Percentiles rank a stretch among this genome's conserved stretches.
These are phyloP conservation scores for Rubroboletus satanas DNA, from an alignment of 768 basidiomycete genomes.

Conservation along the genomic window DNA sequence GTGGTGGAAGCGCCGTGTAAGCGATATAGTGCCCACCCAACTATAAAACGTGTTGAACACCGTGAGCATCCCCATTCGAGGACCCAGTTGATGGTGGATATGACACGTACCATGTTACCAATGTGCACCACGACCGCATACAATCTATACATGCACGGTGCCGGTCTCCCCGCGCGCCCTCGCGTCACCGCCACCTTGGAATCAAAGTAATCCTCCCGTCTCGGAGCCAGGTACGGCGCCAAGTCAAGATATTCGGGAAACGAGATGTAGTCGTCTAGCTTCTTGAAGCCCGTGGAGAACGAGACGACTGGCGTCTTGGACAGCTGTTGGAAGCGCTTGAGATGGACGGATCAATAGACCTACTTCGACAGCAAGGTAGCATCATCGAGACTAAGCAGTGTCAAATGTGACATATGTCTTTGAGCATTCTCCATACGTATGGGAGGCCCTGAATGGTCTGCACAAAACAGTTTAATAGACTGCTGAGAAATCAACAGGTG, in stretches of 20 bases:
- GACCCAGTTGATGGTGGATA: background rate
- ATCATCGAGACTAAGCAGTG: too few relatives aligned
- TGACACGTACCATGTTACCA: conserved; percentile 70
- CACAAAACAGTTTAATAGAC: too few relatives aligned
- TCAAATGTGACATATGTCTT: too few relatives aligned
- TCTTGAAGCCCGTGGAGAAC: conserved; percentile 74
- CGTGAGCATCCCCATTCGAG: background rate
- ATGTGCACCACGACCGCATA: conserved; percentile 86
- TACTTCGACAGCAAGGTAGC: too few relatives aligned
- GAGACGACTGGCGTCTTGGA: conserved; percentile 58
- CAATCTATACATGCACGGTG: conserved; percentile 60
- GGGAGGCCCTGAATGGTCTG: too few relatives aligned
- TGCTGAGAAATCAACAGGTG: too few relatives aligned
- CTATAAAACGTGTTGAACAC: conserved; percentile 34
- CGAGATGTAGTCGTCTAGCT: conserved; percentile 85
- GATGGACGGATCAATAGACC: too few relatives aligned
- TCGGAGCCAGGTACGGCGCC: conserved; percentile 81
- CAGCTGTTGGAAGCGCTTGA: conserved; percentile 92
- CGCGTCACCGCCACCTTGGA: conserved; percentile 28
- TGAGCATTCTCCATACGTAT: too few relatives aligned
- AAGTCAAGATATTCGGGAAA: conserved; percentile 89
- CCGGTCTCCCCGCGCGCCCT: conserved; percentile 25
- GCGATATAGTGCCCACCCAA: conserved; percentile 89
- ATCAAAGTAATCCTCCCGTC: conserved; percentile 64
- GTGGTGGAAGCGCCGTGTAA: conserved; percentile 67